phyloP scores from a whole-genome alignment of 1,139 yeast species.

The Zygosaccharomyces pseudobailii region DNA sequence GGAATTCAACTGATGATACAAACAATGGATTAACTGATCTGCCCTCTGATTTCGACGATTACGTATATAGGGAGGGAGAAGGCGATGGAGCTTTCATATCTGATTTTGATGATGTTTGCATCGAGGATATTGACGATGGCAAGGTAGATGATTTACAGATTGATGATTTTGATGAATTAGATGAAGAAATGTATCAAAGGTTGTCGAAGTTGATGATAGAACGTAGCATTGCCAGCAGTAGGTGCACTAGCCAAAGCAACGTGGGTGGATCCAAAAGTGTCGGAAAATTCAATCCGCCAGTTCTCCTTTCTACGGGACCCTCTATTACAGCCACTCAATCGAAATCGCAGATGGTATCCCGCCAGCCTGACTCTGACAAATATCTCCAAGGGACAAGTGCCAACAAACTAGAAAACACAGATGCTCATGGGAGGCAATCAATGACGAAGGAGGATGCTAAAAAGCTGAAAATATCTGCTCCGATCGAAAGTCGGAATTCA shows the following conservation, averaged over 20 bases:
- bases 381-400: neutral
- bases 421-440: neutral
- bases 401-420: neutral
- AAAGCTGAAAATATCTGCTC: conserved; percentile 10
- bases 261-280: neutral
- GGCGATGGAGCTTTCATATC: conserved; percentile 8
- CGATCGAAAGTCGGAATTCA: conserved; percentile 9
- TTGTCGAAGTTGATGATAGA: conserved; percentile 13
- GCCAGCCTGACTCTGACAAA: neutral
- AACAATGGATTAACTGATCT: conserved; percentile 5
- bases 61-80: conserved; percentile 9
- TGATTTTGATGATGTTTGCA: conserved; percentile 10
- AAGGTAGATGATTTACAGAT: conserved; percentile 28
- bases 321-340: neutral
- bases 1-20: conserved; percentile 3
- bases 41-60: conserved; percentile 8
- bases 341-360: neutral
- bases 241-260: neutral
- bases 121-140: conserved; percentile 25
- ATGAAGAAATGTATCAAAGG: conserved; percentile 30
- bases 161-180: conserved; percentile 32
- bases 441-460: conserved; percentile 4
- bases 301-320: neutral
- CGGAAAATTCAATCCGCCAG: neutral
- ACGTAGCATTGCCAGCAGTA: conserved; percentile 1